phyloP scores from a whole-genome alignment of 805 yeast species.

The Dipodascopsis uninucleata region DNA sequence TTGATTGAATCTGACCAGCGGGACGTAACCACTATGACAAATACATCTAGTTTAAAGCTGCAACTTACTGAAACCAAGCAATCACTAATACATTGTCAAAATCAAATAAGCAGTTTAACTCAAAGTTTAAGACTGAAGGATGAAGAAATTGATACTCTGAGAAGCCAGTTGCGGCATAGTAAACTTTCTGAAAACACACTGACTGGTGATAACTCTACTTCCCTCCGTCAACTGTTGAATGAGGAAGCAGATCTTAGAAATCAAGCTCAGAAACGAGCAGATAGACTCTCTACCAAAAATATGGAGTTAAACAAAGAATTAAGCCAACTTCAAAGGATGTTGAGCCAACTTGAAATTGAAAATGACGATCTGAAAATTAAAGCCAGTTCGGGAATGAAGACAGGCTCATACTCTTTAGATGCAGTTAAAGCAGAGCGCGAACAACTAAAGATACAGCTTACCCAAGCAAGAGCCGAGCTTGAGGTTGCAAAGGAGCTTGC shows the following conservation, averaged over 20 bases:
- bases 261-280: slow-evolving; percentile 16
- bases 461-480: slow-evolving; percentile 4
- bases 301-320: slow-evolving; percentile 1
- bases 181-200: too few relatives aligned
- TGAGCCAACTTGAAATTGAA: background rate
- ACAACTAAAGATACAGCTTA: slow-evolving; percentile 5
- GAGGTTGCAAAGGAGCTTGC: slow-evolving; percentile 2
- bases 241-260: slow-evolving; percentile 19
- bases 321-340: background rate
- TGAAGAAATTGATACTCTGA: too few relatives aligned
- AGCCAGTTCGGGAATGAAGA: background rate
- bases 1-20: background rate
- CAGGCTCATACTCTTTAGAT: slow-evolving; percentile 5
- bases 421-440: slow-evolving; percentile 1
- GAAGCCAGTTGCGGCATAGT: too few relatives aligned
- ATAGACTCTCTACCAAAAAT: slow-evolving; percentile 13
- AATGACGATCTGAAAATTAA: background rate
- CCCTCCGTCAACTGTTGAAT: slow-evolving; percentile 8
- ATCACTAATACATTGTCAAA: background rate
- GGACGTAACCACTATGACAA: background rate
- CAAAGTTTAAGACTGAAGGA: too few relatives aligned
- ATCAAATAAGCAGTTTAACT: too few relatives aligned
- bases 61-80: background rate
- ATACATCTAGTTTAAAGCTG: too few relatives aligned
- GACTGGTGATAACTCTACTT: too few relatives aligned